A percentile compares a stretch with the other conserved stretches of the same genome.
Conservation (phyloP, 2,329 filamentous ascomycete genomes). For the Xylariaceae sp. region DNA sequence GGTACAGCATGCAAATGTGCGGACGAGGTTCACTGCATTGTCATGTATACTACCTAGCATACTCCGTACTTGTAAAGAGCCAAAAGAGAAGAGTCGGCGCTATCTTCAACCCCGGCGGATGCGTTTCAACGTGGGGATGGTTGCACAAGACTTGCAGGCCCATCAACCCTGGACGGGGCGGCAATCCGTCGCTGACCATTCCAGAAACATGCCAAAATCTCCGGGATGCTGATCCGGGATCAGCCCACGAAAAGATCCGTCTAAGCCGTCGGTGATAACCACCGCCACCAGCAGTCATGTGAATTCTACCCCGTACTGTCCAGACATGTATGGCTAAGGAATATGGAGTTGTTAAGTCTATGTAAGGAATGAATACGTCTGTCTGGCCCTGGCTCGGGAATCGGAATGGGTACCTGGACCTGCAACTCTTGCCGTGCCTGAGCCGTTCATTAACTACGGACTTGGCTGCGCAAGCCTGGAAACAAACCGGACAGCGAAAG, state of each 20-base stretch:
- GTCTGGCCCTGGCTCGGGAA: background rate
- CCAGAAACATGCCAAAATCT: conserved; percentile 26
- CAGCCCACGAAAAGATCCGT: conserved; percentile 18
- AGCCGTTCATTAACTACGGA: background rate
- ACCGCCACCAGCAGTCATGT: conserved; percentile 2
- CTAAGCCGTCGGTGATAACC: conserved; percentile 11
- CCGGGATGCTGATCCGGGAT: conserved; percentile 27
- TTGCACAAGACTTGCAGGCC: background rate
- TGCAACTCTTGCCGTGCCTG: background rate
- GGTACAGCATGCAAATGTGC: no score
- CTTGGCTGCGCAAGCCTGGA: background rate
- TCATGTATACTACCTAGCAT: no score
- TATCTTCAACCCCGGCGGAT: conserved; percentile 5
- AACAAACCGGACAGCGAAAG: conserved; percentile 17
- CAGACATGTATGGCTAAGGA: no score
- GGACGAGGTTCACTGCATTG: no score
- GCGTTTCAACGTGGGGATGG: conserved; percentile 10
- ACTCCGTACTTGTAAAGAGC: no score
- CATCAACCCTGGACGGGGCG: background rate
- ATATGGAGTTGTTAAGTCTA: no score
- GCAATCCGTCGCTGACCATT: conserved; percentile 14
- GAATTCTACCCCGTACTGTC: background rate
- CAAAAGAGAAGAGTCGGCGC: no score
- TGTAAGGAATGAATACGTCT: no score
- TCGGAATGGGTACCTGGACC: no score